Base-by-base conservation (phyloP, 2,329 filamentous ascomycete genomes). In the Fusarium redolens region DNA sequence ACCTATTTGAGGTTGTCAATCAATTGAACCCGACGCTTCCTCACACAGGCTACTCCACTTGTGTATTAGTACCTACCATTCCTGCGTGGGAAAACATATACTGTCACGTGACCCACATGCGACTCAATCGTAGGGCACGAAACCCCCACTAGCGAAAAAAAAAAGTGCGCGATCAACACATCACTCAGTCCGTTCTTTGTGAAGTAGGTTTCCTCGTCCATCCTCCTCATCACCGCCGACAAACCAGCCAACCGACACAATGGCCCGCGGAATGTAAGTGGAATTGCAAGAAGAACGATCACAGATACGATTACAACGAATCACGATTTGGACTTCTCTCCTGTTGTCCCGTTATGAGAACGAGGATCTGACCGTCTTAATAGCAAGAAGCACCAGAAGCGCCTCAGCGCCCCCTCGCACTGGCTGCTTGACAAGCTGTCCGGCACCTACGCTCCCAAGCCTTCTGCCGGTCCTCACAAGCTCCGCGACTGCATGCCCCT, bases 391-490 rank as follows among this genome's bases (percentile, higher is more conserved):
- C 96, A 99, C 89, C 96, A 98, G 89, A 98, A 99, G 95, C 95
- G 96, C 91, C 91, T 98, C 85, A 96, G 93, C 88, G 96, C 96
- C 85, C 96, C 96, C 85, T 97, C 93, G 86, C 96, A 98, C 93
- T 99, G 96, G 96, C 94, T 99, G 85, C 91, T 99, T 86, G 96
- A 99, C 94, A 99, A 99, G 89, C 91, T 99, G 85, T 97, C 95
- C 86, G 96, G 96, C 85, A 89, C 90, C 87, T 96, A 93, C 83
- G 92, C 90, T 80, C 91, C 91, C 81, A 84, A 84, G 82, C 89
- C 91, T 77, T 91, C 90, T 76, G 83, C 90, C 81, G 96, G 96
- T 94, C 96, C 96, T 87, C 96, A 98, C 93, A 99, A 99, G 93
- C 91, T 96, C 86, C 93, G 96, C 86, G 96, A 99, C 89, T 98